A percentile compares a stretch with the other conserved stretches of the same genome.
Conservation (phyloP, 768 basidiomycete genomes). For the Termitomyces sp. region DNA sequence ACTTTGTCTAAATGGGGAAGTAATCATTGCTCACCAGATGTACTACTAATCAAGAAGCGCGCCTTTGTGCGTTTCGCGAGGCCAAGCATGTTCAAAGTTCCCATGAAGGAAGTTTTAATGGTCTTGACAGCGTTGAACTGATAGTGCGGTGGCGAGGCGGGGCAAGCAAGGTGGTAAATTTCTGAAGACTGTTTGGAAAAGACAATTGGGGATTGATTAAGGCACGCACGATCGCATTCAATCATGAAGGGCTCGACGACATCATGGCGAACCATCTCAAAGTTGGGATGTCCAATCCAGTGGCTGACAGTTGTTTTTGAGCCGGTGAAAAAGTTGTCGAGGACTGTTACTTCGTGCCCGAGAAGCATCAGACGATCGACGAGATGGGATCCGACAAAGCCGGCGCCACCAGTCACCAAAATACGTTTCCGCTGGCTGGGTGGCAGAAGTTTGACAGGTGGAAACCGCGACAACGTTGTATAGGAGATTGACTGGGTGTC, state of each 20-base stretch:
- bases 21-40: conserved; percentile 62
- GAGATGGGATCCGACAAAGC: conserved; percentile 98
- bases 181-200: conserved; percentile 37
- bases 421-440: conserved; percentile 78
- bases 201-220: conserved; percentile 7
- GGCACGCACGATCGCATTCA: conserved; percentile 85
- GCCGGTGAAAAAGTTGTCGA: conserved; percentile 99
- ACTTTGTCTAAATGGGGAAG: conserved; percentile 1
- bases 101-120: conserved; percentile 97
- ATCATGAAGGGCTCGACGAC: conserved; percentile 98
- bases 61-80: conserved; percentile 97
- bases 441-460: conserved; percentile 84
- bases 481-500: conserved; percentile 82
- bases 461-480: conserved; percentile 86
- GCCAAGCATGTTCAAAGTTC: conserved; percentile 97
- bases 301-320: conserved; percentile 94
- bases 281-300: conserved; percentile 98
- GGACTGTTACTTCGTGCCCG: conserved; percentile 94
- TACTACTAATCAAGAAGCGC: conserved; percentile 92
- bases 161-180: conserved; percentile 98
- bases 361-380: conserved; percentile 97
- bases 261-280: conserved; percentile 96
- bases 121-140: conserved; percentile 98
- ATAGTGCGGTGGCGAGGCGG: conserved; percentile 95
- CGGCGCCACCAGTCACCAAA: conserved; percentile 94